Evolutionary conservation across 2,329 filamentous ascomycete species (phyloP), one percentile per base, ranked within the genome.

Genomic region (Moelleriella libera): DNA sequence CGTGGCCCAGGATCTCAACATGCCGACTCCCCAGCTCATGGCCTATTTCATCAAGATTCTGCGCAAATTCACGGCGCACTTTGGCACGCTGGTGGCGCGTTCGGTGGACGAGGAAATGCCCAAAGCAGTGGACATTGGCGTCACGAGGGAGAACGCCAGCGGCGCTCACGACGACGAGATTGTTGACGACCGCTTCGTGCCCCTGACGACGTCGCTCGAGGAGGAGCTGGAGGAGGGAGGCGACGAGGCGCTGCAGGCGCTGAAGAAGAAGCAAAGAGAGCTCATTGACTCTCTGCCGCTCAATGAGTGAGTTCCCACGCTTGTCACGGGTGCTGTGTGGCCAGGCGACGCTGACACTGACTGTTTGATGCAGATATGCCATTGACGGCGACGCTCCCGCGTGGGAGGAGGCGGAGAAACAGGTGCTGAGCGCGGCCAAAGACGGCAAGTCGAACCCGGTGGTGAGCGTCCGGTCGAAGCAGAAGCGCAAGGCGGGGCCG

Each of bases 1-100:
- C 10, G 68, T 96, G 7, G 83, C 89, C 51, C 80, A 82, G 52
- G 92, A 98, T 59, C 67, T 95, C 3, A 75, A 74, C 6, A 68
- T 96, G 5, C 79, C 78, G 1, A 75, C 79, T 2, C 83, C 81
- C 43, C 92, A 97, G 67, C 70, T 96, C 4, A 72, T 98, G 52
- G 89, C 90, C 51, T 94, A 97, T 84, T 97, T 98, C 65, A 87
- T 95, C 63, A 98, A 98, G 72, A 84, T 95, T 51, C 75, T 96
- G 50, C 80, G 88, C 54, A 97, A 97, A 69, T 76, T 95, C 40
- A 85, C 85, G 3, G 73, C 76, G 3, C 78, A 89, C 60, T 92
- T 98, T 66, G 78, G 81, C 32, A 69, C 74, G 4, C 66, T 97
- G 1, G 74, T 96, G 3, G 78, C 88, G 41, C 80, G 78, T 4